Conservation (phyloP, 75 land plant species). For the Chamaecyparis obtusa region DNA sequence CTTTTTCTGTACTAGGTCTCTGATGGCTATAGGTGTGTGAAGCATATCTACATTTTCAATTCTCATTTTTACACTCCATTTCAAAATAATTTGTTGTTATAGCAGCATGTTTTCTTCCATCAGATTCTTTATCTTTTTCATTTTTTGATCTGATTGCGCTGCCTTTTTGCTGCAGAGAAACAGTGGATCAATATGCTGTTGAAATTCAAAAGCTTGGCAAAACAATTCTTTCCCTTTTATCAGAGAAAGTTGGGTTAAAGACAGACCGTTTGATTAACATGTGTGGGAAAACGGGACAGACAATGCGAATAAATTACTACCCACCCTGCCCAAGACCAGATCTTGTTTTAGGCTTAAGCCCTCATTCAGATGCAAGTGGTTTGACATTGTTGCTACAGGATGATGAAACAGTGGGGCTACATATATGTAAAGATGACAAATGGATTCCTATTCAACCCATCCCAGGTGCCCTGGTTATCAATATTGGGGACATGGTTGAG, state of each 20-base stretch:
- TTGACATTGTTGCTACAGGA: conserved; percentile 41
- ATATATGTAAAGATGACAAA: conserved; percentile 23
- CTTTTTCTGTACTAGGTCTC: too few species aligned
- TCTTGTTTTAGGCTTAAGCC: conserved; percentile 48
- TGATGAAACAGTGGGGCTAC: conserved; percentile 18
- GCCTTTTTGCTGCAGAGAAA: neutral
- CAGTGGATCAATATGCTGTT: neutral
- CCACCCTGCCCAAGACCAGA: conserved; percentile 68
- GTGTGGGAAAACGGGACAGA: neutral
- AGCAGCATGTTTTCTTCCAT: neutral
- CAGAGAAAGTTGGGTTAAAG: neutral
- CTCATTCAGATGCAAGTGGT: conserved; percentile 57
- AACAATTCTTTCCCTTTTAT: neutral
- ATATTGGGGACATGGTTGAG: conserved; percentile 28
- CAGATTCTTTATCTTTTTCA: neutral
- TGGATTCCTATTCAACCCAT: conserved; percentile 24
- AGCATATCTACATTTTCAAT: neutral
- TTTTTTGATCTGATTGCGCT: neutral
- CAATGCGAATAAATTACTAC: conserved; percentile 32
- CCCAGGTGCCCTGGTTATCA: conserved; percentile 24
- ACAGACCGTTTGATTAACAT: neutral
- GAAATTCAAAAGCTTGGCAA: neutral
- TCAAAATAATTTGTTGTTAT: neutral
- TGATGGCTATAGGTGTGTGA: too few species aligned
- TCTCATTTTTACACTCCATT: neutral